Conservation (phyloP, 805 yeast genomes). For the Metschnikowia kunwiensis region DNA sequence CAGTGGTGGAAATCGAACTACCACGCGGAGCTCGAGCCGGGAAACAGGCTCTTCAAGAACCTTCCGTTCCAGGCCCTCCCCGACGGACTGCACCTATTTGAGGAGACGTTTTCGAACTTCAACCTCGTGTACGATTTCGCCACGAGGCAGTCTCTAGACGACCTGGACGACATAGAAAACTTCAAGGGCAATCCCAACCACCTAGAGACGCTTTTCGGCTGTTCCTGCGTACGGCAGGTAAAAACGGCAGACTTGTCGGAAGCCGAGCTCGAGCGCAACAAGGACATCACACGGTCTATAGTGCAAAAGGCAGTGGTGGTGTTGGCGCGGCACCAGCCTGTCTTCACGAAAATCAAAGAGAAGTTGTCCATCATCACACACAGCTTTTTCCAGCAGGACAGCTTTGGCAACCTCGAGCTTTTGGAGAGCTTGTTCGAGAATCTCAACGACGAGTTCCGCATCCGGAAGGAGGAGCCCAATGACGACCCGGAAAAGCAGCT, state of each 20-base stretch:
- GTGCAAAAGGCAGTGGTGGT: slow-evolving; percentile 91
- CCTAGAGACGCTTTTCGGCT: slow-evolving; percentile 79
- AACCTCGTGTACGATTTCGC: slow-evolving; percentile 71
- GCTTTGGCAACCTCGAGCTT: slow-evolving; percentile 67
- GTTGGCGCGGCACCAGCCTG: slow-evolving; percentile 73
- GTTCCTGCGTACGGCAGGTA: slow-evolving; percentile 88
- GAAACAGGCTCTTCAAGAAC: slow-evolving; percentile 66
- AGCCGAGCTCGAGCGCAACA: slow-evolving; percentile 44
- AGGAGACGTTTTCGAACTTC: slow-evolving; percentile 90
- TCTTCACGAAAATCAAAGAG: slow-evolving; percentile 84
- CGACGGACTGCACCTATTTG: slow-evolving; percentile 91
- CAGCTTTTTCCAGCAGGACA: slow-evolving; percentile 77
- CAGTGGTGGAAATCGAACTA: slow-evolving; percentile 75
- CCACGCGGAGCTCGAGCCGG: slow-evolving; percentile 26
- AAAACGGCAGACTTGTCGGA: slow-evolving; percentile 53
- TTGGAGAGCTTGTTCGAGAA: slow-evolving; percentile 70
- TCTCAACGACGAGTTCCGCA: slow-evolving; percentile 37
- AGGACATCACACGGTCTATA: slow-evolving; percentile 76
- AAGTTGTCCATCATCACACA: slow-evolving; percentile 86
- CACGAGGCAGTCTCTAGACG: slow-evolving; percentile 43
- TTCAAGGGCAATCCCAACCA: slow-evolving; percentile 39
- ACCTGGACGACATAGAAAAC: slow-evolving; percentile 32
- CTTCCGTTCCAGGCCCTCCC: slow-evolving; percentile 94
- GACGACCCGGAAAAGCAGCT: slow-evolving; percentile 16
- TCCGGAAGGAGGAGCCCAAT: slow-evolving; percentile 17